phyloP scores from a whole-genome alignment of 208 protist genomes.

The Trypanosoma lewisi region DNA sequence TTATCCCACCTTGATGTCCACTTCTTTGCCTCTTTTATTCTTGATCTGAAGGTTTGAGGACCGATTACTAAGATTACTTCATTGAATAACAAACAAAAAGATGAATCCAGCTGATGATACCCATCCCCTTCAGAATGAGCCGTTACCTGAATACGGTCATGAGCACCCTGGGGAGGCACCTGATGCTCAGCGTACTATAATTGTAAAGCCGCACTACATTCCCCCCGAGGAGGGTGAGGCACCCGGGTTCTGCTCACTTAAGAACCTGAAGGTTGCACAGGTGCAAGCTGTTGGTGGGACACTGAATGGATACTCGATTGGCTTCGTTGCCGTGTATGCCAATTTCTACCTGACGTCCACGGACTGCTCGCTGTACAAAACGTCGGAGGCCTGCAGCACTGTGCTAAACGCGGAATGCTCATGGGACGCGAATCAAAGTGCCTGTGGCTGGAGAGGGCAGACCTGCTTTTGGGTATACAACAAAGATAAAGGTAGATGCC shows the following conservation, averaged over 20 bases:
- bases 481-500: constrained; percentile 45
- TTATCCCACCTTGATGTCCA: not conserved
- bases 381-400: constrained; percentile 34
- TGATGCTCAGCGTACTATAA: not conserved
- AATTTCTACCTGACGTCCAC: constrained; percentile 52
- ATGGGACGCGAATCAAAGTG: constrained; percentile 31
- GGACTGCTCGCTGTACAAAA: constrained; percentile 51
- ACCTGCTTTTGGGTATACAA: constrained; percentile 61
- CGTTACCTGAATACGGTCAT: not conserved
- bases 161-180: constrained; percentile 1
- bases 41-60: not conserved
- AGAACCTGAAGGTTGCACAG: constrained; percentile 49
- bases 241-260: constrained; percentile 34
- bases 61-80: not conserved
- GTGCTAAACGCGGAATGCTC: constrained; percentile 49
- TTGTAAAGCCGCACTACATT: not conserved
- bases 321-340: constrained; percentile 73
- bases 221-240: not conserved
- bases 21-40: not conserved
- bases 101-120: too few species aligned
- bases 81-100: not conserved
- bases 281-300: constrained; percentile 48
- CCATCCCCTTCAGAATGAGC: too few species aligned
- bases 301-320: constrained; percentile 72
- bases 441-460: constrained; percentile 40